phyloP scores from a whole-genome alignment of 176 grass and related monocot species.

The Alopecurus myosuroides region DNA sequence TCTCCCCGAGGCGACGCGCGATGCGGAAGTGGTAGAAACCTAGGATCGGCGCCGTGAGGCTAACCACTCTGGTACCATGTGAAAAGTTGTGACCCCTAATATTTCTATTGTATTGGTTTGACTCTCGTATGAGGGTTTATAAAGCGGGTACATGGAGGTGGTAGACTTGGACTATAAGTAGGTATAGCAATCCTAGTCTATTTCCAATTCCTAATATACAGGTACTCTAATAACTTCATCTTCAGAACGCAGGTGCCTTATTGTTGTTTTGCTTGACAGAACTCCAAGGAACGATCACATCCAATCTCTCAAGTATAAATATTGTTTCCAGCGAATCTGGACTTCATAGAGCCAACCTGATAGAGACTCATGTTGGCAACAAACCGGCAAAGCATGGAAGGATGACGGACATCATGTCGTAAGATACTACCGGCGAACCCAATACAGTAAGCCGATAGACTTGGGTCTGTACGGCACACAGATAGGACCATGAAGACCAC shows the following conservation, averaged over 20 bases:
- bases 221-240: too few relatives aligned
- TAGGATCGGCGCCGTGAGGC: too few relatives aligned
- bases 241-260: background rate
- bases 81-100: too few relatives aligned
- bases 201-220: too few relatives aligned
- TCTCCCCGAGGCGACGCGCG: too few relatives aligned
- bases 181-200: too few relatives aligned
- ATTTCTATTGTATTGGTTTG: too few relatives aligned
- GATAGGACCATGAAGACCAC: constrained; percentile 64
- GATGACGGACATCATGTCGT: constrained; percentile 48
- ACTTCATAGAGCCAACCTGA: constrained; percentile 32
- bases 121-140: too few relatives aligned
- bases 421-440: constrained; percentile 69
- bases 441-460: constrained; percentile 36
- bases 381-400: constrained; percentile 69
- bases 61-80: too few relatives aligned
- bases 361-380: constrained; percentile 72
- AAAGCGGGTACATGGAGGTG: too few relatives aligned
- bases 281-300: background rate
- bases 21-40: too few relatives aligned
- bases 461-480: constrained; percentile 29
- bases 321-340: constrained; percentile 26
- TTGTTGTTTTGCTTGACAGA: background rate
- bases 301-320: constrained; percentile 31
- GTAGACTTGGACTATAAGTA: too few relatives aligned